These are phyloP conservation scores for Aspergillus homomorphus DNA, from an alignment of 495 filamentous ascomycete genomes.

Conservation along the genomic window DNA sequence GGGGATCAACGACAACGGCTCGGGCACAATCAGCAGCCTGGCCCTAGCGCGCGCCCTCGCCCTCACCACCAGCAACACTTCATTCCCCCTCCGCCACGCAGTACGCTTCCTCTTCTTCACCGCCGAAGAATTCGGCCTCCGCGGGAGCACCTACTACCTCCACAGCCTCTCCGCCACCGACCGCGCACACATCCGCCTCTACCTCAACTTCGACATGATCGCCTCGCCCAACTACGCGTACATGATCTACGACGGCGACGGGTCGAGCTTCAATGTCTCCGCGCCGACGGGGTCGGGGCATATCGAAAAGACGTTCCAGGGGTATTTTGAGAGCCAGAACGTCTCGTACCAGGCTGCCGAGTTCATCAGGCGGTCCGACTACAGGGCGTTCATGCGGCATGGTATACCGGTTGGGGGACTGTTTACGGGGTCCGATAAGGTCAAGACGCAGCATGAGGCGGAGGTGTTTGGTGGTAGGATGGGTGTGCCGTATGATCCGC, in stretches of 20 bases:
- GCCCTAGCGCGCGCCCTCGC: slow-evolving; percentile 60
- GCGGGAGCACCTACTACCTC: slow-evolving; percentile 64
- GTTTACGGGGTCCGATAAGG: slow-evolving; percentile 65
- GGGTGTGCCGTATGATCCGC: slow-evolving; percentile 56
- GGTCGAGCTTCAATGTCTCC: slow-evolving; percentile 55
- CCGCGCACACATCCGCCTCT: slow-evolving; percentile 57
- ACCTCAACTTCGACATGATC: slow-evolving; percentile 81
- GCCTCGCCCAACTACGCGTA: slow-evolving; percentile 68
- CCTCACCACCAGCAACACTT: neutral
- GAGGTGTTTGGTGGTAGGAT: slow-evolving; percentile 58
- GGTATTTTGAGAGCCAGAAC: slow-evolving; percentile 50
- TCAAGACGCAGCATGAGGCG: slow-evolving; percentile 60
- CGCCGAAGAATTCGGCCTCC: slow-evolving; percentile 62
- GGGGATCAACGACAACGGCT: slow-evolving; percentile 70
- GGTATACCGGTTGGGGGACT: slow-evolving; percentile 64
- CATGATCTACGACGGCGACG: slow-evolving; percentile 71
- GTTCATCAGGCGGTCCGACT: slow-evolving; percentile 67
- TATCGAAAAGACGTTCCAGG: slow-evolving; percentile 61
- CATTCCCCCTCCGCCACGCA: slow-evolving; percentile 57
- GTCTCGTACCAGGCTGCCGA: slow-evolving; percentile 46
- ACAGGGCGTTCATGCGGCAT: slow-evolving; percentile 61
- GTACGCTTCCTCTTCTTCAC: slow-evolving; percentile 71
- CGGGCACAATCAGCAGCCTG: slow-evolving; percentile 61
- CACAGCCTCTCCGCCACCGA: slow-evolving; percentile 44
- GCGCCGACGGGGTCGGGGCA: slow-evolving; percentile 63